phyloP scores from a whole-genome alignment of 257 asterid species.

The Lantana camara region DNA sequence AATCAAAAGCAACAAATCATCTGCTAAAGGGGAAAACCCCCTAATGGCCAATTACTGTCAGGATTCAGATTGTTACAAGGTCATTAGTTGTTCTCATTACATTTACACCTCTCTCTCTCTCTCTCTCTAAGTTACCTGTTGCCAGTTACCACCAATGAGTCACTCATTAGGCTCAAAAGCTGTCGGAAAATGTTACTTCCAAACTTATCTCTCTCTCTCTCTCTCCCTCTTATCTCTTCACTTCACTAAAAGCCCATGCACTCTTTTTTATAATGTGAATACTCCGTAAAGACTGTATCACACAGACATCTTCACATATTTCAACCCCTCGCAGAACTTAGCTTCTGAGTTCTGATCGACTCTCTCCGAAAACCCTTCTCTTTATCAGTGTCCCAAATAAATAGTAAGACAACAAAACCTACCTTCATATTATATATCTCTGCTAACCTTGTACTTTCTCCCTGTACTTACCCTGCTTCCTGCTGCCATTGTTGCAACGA shows the following conservation, averaged over 20 bases:
- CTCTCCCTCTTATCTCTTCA: constrained; percentile 52
- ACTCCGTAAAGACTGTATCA: too few species aligned
- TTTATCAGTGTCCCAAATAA: neutral
- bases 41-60: constrained; percentile 1
- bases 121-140: constrained; percentile 19
- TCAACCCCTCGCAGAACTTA: neutral
- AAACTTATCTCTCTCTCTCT: constrained; percentile 33
- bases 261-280: constrained; percentile 26
- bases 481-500: too few species aligned
- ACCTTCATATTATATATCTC: constrained; percentile 26
- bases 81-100: neutral
- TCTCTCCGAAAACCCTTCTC: constrained; percentile 19
- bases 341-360: too few species aligned
- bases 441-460: constrained; percentile 20
- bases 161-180: constrained; percentile 40
- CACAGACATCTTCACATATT: neutral
- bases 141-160: constrained; percentile 31
- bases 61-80: too few species aligned
- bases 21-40: constrained; percentile 20
- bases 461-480: too few species aligned
- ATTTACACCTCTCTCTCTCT: constrained; percentile 32
- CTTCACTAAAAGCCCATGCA: constrained; percentile 30
- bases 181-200: constrained; percentile 24
- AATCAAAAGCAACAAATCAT: neutral
- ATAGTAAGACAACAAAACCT: neutral